Evolutionary conservation across 306 rosid genomes (phyloP).

Genomic region (Trifolium fragiferum): DNA sequence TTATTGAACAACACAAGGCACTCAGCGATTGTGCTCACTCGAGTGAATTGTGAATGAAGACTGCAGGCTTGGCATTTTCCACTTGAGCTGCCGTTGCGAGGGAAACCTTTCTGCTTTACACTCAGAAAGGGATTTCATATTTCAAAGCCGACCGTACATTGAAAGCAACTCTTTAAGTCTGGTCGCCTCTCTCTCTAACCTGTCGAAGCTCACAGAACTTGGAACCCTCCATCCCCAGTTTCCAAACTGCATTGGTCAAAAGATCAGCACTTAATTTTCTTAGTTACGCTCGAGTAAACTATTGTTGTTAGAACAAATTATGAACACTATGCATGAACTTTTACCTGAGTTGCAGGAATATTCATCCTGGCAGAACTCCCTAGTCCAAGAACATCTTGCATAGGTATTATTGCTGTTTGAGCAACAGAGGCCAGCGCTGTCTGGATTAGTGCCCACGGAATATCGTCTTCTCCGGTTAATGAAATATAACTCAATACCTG

Average conservation of each 20-base stretch:
- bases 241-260: constrained; percentile 64
- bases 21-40: constrained; percentile 17
- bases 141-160: constrained; percentile 77
- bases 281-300: constrained; percentile 2
- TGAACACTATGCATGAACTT: constrained; percentile 7
- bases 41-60: neutral
- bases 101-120: constrained; percentile 31
- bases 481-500: constrained; percentile 79
- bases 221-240: constrained; percentile 95
- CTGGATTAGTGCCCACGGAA: constrained; percentile 75
- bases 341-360: constrained; percentile 96
- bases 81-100: constrained; percentile 12
- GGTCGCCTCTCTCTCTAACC: constrained; percentile 69
- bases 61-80: constrained; percentile 6
- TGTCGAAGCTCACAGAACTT: constrained; percentile 67
- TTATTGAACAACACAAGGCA: constrained; percentile 17
- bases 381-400: constrained; percentile 88
- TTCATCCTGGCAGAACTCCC: constrained; percentile 95
- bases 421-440: constrained; percentile 76
- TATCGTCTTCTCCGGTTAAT: constrained; percentile 62
- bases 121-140: constrained; percentile 33
- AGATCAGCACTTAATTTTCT: constrained; percentile 28
- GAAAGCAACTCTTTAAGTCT: constrained; percentile 65
- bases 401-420: constrained; percentile 78
- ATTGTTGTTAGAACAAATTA: neutral